Evolutionary conservation across 192 early-diverging fungal genomes (phyloP).

Genomic region (Umbelopsis sp.): DNA sequence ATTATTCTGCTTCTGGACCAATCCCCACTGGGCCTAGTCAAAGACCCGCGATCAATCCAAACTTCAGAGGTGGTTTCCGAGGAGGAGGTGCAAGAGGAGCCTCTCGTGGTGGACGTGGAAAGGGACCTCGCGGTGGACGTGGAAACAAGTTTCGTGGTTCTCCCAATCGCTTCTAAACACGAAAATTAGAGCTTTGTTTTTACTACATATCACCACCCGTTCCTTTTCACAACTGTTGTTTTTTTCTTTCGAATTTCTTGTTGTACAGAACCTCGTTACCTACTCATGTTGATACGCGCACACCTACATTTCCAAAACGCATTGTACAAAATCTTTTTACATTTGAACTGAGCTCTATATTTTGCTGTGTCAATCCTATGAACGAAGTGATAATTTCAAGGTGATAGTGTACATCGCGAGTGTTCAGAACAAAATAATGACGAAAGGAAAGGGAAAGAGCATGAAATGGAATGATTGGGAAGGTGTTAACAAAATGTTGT

Average conservation of each 20-base stretch:
- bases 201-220: background rate
- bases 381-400: background rate
- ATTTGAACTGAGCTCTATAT: background rate
- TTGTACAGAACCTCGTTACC: background rate
- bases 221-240: background rate
- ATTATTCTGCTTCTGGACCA: background rate
- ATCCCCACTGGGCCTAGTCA: background rate
- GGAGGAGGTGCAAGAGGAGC: conserved; percentile 7
- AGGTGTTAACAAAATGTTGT: background rate
- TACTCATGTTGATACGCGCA: background rate
- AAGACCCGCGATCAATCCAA: conserved; percentile 1
- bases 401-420: background rate
- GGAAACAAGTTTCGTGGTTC: conserved; percentile 6
- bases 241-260: background rate
- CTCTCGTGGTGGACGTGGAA: background rate
- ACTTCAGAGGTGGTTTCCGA: conserved; percentile 10
- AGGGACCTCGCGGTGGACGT: background rate
- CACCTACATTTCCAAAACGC: background rate
- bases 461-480: no score
- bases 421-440: background rate
- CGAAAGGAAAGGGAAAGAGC: background rate
- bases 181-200: background rate
- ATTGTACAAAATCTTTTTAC: background rate
- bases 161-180: background rate
- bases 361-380: background rate